phyloP scores from a whole-genome alignment of 768 basidiomycete genomes.

The Macrolepiota dolichaula region DNA sequence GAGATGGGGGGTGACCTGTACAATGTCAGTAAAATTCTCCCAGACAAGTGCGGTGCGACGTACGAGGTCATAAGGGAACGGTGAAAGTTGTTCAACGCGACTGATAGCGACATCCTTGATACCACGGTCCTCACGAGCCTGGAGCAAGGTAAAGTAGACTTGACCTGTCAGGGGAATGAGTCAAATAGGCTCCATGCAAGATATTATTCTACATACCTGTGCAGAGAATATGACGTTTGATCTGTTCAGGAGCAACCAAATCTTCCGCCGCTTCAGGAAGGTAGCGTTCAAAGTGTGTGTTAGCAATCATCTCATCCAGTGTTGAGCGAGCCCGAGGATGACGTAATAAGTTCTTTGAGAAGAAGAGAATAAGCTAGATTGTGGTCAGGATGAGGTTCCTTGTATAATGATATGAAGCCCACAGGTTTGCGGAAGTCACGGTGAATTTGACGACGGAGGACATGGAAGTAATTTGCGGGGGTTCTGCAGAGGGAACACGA shows the following conservation, averaged over 20 bases:
- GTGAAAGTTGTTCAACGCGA: constrained; percentile 91
- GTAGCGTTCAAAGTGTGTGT: constrained; percentile 92
- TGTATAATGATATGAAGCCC: constrained; percentile 18
- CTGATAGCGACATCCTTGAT: constrained; percentile 94
- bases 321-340: constrained; percentile 90
- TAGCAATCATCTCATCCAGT: constrained; percentile 84
- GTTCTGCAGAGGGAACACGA: constrained; percentile 46
- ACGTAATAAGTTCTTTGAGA: constrained; percentile 94
- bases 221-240: constrained; percentile 91
- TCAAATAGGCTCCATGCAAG: not conserved
- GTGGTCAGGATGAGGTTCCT: not conserved
- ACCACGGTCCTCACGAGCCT: constrained; percentile 88
- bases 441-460: constrained; percentile 93
- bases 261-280: constrained; percentile 78
- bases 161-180: constrained; percentile 52
- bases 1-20: constrained; percentile 84
- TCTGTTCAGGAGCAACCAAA: constrained; percentile 77
- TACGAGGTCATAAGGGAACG: constrained; percentile 95
- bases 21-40: not conserved
- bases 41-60: not conserved
- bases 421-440: constrained; percentile 98
- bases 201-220: constrained; percentile 44
- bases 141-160: constrained; percentile 87
- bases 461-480: constrained; percentile 97
- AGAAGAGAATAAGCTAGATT: constrained; percentile 83